phyloP scores from a whole-genome alignment of 345 rosid species.

The Aegle marmelos region DNA sequence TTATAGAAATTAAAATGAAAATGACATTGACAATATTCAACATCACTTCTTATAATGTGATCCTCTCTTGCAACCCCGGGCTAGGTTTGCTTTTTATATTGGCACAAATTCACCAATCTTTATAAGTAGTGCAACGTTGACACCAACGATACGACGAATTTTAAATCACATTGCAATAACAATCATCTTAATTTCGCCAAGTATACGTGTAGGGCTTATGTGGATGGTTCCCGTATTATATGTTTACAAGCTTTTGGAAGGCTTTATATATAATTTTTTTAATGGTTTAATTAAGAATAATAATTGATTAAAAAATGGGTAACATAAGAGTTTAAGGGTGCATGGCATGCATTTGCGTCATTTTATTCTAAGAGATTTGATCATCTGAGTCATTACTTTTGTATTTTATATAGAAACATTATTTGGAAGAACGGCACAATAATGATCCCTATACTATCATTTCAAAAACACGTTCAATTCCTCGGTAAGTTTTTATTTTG shows the following conservation, averaged over 20 bases:
- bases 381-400: conserved; percentile 1
- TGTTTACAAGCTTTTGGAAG: background rate
- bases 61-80: background rate
- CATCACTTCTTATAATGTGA: conserved; percentile 3
- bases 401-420: conserved; percentile 6
- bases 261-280: background rate
- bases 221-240: background rate
- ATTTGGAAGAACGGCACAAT: conserved; percentile 8
- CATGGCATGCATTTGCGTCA: conserved; percentile 1
- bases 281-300: background rate
- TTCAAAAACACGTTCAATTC: conserved; percentile 2
- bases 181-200: background rate
- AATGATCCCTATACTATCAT: conserved; percentile 10
- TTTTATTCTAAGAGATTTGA: background rate
- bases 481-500: background rate
- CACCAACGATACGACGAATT: conserved; percentile 7
- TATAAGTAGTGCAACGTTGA: conserved; percentile 12
- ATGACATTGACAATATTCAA: conserved; percentile 18
- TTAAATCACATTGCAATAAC: no score
- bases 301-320: background rate
- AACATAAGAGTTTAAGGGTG: background rate
- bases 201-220: background rate
- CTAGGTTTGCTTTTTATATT: conserved; percentile 12
- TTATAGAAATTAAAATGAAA: conserved; percentile 7
- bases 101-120: conserved; percentile 2